phyloP scores from a whole-genome alignment of 2,329 filamentous ascomycete species.

The Aspergillus calidoustus region DNA sequence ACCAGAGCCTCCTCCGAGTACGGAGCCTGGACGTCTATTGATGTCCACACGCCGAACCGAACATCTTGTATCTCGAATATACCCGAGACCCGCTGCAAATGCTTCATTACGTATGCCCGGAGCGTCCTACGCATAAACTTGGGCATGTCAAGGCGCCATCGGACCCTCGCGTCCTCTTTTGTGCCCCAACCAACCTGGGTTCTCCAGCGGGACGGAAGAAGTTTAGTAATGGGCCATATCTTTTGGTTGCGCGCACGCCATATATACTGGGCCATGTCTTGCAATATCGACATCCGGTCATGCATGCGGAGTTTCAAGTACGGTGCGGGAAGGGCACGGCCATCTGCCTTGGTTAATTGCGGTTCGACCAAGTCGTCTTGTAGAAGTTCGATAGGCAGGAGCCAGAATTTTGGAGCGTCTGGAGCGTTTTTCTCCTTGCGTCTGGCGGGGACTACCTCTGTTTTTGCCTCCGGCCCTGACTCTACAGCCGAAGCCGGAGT shows the following conservation, averaged over 20 bases:
- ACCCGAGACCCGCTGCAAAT: conserved; percentile 41
- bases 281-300: conserved; percentile 33
- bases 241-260: conserved; percentile 13
- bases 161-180: conserved; percentile 35
- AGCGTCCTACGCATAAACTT: conserved; percentile 46
- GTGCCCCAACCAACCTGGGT: conserved; percentile 34
- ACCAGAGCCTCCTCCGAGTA: conserved; percentile 26
- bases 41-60: conserved; percentile 33
- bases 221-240: conserved; percentile 20
- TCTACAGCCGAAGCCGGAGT: background rate
- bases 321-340: background rate
- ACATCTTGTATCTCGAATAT: conserved; percentile 24
- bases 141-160: conserved; percentile 56
- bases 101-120: conserved; percentile 39
- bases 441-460: background rate
- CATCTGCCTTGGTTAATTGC: background rate
- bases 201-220: conserved; percentile 45
- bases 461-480: background rate
- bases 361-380: conserved; percentile 32
- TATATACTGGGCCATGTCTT: conserved; percentile 24
- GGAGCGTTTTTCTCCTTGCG: conserved; percentile 10
- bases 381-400: conserved; percentile 40
- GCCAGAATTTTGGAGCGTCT: conserved; percentile 27
- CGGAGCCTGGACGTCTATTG: conserved; percentile 25
- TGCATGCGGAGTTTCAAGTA: conserved; percentile 34